Evolutionary conservation across 164 flowering plant genomes (phyloP), one percentile per base, ranked within the genome.

Genomic region (Vitis vinifera): DNA sequence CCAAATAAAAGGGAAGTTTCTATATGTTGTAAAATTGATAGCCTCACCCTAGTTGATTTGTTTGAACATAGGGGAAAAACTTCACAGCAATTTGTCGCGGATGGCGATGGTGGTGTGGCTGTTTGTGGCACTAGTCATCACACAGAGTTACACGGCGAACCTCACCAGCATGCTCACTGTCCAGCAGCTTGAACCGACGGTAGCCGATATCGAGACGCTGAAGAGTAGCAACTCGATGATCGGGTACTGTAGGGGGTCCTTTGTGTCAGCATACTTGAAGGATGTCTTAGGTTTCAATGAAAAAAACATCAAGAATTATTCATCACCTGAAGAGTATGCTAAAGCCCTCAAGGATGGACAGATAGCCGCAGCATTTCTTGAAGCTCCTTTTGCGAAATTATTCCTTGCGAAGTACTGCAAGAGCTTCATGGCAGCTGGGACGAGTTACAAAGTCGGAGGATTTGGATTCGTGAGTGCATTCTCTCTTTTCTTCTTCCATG

Each of bases 381-480:
- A 74, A 59, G 55, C 10, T 10, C 75, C 82, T 9, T 55, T 75
- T 12, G 73, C 76, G 15, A 78, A 78, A 63, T 3, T 78, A 2
- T 72, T 83, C 55, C 73, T 78, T 2, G 80, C 83, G 61, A 75
- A 67, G 53, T 64, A 79, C 30, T 80, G 84, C 76, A 76, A 68
- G 15, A 70, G 73, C 13, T 82, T 75, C 50, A 51, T 29, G 6
- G 59, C 55, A 0, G 69, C 67, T 10, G 82, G 79, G n/a, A 75
- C 73, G 31, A 73, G 73, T 4, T 81, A 30, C 44, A 72, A 72
- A 71, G 71, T 79, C 47, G 88, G 88, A 60, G 88, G 88, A 19
- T 79, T 79, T 65, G 88, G 83, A 62, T 85, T 75, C 74, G 88
- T 82, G 71, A 68, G 59, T 64, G 7, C 44, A 37, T 37, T 37